These are phyloP conservation scores for Nitzschia sp. DNA, from an alignment of 108 stramenopile genomes.

Conservation along the genomic window DNA sequence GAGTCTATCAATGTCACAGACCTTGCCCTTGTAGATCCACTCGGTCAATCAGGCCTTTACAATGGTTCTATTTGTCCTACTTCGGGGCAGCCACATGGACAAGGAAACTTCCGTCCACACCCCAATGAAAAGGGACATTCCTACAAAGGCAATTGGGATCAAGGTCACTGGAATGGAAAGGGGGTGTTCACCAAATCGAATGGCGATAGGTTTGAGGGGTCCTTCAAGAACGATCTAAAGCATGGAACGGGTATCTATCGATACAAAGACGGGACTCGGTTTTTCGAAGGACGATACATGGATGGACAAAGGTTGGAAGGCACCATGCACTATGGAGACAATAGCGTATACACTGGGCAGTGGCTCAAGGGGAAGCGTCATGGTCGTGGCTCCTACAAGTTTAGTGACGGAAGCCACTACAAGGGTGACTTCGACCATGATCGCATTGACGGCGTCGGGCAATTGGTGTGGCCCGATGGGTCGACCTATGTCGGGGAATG, in stretches of 20 bases:
- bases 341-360: conserved; percentile 73
- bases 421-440: conserved; percentile 48
- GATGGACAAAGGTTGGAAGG: conserved; percentile 21
- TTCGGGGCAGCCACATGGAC: conserved; percentile 14
- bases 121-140: not conserved
- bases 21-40: not conserved
- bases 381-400: conserved; percentile 71
- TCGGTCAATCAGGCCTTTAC: conserved; percentile 11
- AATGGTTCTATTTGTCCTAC: conserved; percentile 12
- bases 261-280: conserved; percentile 39
- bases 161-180: conserved; percentile 27
- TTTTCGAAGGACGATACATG: conserved; percentile 20
- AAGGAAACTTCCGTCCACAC: conserved; percentile 7
- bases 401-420: conserved; percentile 64
- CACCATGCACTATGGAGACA: conserved; percentile 33
- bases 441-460: conserved; percentile 29
- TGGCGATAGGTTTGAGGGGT: conserved; percentile 59
- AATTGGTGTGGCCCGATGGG: conserved; percentile 30
- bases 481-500: conserved; percentile 35
- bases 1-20: conserved; percentile 1
- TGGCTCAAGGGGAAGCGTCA: conserved; percentile 69
- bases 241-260: conserved; percentile 70
- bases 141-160: conserved; percentile 30
- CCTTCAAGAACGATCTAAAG: conserved; percentile 65
- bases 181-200: conserved; percentile 19